Evolutionary conservation across 2,329 filamentous ascomycete genomes (phyloP), one percentile per base, ranked within the genome.

Genomic region (Aureobasidium sp.): DNA sequence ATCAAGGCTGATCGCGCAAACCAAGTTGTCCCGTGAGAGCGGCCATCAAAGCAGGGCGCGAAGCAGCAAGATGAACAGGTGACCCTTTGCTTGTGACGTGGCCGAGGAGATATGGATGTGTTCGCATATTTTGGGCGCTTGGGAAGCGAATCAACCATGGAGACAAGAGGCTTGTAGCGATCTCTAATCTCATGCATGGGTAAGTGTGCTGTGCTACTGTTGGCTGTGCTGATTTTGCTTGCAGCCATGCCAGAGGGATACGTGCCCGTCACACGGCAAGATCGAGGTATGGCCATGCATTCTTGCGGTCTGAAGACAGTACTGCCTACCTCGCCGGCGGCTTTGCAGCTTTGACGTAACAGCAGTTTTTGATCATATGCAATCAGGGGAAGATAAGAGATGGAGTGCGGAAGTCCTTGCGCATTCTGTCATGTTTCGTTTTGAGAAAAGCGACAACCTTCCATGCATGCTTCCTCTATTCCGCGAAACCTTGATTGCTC

Each of bases 81-180:
- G 55, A 48, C 53, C 15, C 43, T 48, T 48, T 44, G 29, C 29
- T 26, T 59, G 55, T 20, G 39, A 59, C 55, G 55, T 59, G 55
- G 55, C 55, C 29, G 41, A 48, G 34, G 29, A 39, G 29, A 48
- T 47, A 37, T 47, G 55, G 43, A 29, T 48, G 24, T 36, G 1
- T 10, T 27, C 20, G 39, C 39, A 48, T 48, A 9, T 48, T 48
- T 5, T 29, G 53, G 53, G 27, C 41, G 39, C 29, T n/a, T 57
- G 39, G 26, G 41, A 57, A 57, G 53, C 53, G 53, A 57, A 34
- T 36, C 53, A 57, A 17, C 29, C 41, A 24, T 15, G 29, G 27
- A 46, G 7, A 48, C 46, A 32, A 34, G 17, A 24, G 39, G 15
- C 8, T 34, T 20, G 24, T 27, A 52, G 34, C 34, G 34, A 52